Percentiles rank a stretch among this genome's conserved stretches.
Conservation (phyloP, 768 basidiomycete species). For the Strobilomyces confusus region DNA sequence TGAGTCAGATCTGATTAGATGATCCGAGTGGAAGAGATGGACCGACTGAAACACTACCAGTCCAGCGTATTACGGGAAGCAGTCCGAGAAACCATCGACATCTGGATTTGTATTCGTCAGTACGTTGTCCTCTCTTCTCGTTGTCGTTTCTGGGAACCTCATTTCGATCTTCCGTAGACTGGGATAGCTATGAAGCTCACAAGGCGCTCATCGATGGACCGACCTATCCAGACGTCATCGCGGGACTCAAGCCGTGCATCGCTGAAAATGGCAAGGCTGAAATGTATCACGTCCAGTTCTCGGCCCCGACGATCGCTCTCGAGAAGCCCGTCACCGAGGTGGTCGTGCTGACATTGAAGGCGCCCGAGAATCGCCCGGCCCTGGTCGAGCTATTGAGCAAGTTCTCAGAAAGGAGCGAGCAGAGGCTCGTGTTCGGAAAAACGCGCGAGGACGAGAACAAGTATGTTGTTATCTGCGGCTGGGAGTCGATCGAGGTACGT, state of each 20-base stretch:
- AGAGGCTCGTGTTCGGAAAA: slow-evolving; percentile 19
- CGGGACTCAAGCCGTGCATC: neutral
- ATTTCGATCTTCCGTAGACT: slow-evolving; percentile 14
- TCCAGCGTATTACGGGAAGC: slow-evolving; percentile 18
- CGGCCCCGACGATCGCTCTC: slow-evolving; percentile 11
- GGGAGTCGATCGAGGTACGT: slow-evolving; percentile 24
- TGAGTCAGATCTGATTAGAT: slow-evolving; percentile 5
- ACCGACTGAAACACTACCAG: slow-evolving; percentile 6
- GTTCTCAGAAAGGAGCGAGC: slow-evolving; percentile 8
- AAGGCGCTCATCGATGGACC: slow-evolving; percentile 4
- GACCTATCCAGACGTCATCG: slow-evolving; percentile 3
- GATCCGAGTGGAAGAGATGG: neutral
- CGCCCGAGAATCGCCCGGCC: slow-evolving; percentile 16
- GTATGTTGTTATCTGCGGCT: slow-evolving; percentile 11
- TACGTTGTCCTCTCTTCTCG: neutral
- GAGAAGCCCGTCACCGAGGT: slow-evolving; percentile 23
- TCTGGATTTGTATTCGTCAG: slow-evolving; percentile 17
- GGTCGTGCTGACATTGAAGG: slow-evolving; percentile 18
- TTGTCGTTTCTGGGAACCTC: neutral
- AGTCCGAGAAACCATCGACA: slow-evolving; percentile 13
- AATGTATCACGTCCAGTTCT: slow-evolving; percentile 24
- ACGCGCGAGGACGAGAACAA: slow-evolving; percentile 20
- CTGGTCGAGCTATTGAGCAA: slow-evolving; percentile 11
- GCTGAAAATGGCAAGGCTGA: neutral
- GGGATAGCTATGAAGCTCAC: slow-evolving; percentile 25